Evolutionary conservation across 2,329 filamentous ascomycete genomes (phyloP).

Genomic region (Stenocarpella maydis): DNA sequence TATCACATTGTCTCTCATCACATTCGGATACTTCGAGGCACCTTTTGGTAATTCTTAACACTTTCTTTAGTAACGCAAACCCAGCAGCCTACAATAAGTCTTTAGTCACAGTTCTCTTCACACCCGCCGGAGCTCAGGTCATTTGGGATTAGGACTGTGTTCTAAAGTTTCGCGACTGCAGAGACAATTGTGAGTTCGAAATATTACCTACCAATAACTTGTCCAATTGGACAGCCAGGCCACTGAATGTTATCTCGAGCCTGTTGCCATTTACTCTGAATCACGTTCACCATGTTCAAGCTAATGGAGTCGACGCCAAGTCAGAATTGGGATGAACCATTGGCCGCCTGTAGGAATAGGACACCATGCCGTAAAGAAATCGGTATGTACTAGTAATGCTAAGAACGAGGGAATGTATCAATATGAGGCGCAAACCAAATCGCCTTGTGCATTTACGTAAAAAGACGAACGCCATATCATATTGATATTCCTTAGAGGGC

Average conservation of each 20-base stretch:
- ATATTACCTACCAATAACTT: slow-evolving; percentile 19
- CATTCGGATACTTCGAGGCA: too few species aligned
- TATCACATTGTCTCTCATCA: background rate
- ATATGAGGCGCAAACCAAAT: background rate
- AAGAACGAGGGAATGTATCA: background rate
- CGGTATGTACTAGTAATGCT: too few species aligned
- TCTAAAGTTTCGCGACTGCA: background rate
- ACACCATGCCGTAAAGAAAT: too few species aligned
- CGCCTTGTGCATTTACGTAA: background rate
- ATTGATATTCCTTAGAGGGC: background rate
- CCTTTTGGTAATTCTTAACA: background rate
- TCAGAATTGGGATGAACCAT: background rate
- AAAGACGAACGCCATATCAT: too few species aligned
- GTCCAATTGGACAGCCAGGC: background rate
- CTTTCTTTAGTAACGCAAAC: too few species aligned
- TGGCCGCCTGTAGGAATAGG: background rate
- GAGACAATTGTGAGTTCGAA: fast-evolving
- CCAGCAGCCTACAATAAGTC: background rate
- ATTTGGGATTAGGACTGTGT: background rate
- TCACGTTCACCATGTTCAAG: background rate
- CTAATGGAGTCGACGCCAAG: background rate
- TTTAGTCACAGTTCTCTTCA: background rate
- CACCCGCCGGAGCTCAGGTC: background rate
- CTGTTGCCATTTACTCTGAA: background rate
- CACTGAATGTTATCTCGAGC: background rate